phyloP scores from a whole-genome alignment of 75 land plant genomes.

The Pinus taeda region DNA sequence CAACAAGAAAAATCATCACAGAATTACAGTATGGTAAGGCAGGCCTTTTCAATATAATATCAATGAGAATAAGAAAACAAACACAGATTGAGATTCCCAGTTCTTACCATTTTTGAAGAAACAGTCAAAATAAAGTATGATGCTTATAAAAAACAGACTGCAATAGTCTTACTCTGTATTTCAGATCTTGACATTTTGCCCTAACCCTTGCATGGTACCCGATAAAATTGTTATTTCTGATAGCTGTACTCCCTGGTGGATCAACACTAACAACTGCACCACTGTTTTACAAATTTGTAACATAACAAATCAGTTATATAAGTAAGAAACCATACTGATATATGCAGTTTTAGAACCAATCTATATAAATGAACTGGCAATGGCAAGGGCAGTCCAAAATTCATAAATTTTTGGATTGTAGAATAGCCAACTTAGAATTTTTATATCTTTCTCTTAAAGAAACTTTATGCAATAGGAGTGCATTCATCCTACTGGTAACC shows the following conservation, averaged over 20 bases:
- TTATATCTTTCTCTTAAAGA: background rate
- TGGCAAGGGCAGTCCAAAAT: background rate
- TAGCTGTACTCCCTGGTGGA: slow-evolving; percentile 65
- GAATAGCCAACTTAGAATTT: background rate
- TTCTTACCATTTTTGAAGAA: background rate
- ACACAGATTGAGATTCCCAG: background rate
- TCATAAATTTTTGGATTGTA: background rate
- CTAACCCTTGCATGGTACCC: slow-evolving; percentile 94
- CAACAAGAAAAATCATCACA: background rate
- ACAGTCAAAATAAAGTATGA: background rate
- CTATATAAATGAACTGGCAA: background rate
- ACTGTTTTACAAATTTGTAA: slow-evolving; percentile 46
- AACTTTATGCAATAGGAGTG: background rate
- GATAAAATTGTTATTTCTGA: slow-evolving; percentile 74
- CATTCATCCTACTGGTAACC: slow-evolving; percentile 13
- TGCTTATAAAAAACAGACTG: background rate
- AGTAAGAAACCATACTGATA: background rate
- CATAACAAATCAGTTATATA: background rate
- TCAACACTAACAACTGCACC: slow-evolving; percentile 93
- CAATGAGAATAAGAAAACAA: background rate
- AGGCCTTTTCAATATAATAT: background rate
- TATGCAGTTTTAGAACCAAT: background rate
- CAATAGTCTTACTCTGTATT: slow-evolving; percentile 66
- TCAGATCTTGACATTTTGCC: slow-evolving; percentile 87
- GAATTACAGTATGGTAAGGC: background rate